Conservation (phyloP, 148 eudicot genomes). For the Bassia scoparia region DNA sequence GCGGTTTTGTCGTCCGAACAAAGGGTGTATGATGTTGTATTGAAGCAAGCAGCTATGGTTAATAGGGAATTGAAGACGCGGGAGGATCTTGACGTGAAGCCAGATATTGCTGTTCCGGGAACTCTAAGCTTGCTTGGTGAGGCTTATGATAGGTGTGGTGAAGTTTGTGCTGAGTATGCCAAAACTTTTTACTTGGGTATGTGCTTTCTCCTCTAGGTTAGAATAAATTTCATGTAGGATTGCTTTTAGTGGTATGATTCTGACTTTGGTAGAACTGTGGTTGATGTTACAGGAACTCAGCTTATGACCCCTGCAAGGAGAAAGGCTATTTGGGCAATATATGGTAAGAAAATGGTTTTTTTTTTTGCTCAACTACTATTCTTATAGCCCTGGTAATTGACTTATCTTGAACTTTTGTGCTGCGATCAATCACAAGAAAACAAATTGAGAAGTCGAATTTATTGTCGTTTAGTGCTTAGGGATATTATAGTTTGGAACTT, state of each 20-base stretch:
- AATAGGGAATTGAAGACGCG: conserved; percentile 46
- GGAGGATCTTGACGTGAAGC: conserved; percentile 64
- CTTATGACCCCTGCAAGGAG: conserved; percentile 93
- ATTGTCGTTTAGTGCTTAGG: not conserved
- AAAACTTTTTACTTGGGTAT: conserved; percentile 81
- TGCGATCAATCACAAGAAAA: not conserved
- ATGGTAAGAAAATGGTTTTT: conserved; percentile 45
- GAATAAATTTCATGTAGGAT: not conserved
- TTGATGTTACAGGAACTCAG: conserved; percentile 58
- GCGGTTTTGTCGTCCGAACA: conserved; percentile 64
- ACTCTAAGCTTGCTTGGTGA: conserved; percentile 58
- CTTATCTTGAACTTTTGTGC: not conserved
- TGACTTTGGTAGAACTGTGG: conserved; percentile 16
- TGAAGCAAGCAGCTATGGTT: conserved; percentile 88
- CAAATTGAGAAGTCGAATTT: not conserved
- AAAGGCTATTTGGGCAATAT: conserved; percentile 96
- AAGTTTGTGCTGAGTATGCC: conserved; percentile 85
- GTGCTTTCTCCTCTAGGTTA: conserved; percentile 11
- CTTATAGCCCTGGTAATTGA: not conserved
- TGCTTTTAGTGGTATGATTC: conserved; percentile 11
- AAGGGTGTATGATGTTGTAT: conserved; percentile 89
- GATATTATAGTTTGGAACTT: not conserved
- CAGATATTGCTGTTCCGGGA: conserved; percentile 76
- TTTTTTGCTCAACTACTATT: not conserved
- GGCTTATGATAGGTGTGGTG: conserved; percentile 80